Evolutionary conservation across 2,329 filamentous ascomycete species (phyloP), one percentile per base, ranked within the genome.

Genomic region (Orbilia ellipsospora): DNA sequence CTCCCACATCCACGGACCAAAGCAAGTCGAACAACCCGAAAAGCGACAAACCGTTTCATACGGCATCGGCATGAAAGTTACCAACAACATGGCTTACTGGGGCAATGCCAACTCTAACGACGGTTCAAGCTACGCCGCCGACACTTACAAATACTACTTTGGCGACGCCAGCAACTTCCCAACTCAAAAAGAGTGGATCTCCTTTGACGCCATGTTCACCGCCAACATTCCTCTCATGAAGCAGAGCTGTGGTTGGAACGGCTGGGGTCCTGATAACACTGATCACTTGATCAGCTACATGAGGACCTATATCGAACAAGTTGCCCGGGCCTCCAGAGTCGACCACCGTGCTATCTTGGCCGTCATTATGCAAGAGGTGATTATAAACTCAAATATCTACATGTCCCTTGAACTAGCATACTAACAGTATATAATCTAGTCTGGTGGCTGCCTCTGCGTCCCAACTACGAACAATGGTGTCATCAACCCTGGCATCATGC

Each of bases 331-430:
- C 5, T 65, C 78, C 0, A 51, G 57, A 44, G 81, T 84, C 56
- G 82, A 83, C 65, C 74, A 79, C 66, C 77, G 82, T n/a, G 80
- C 83, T 52, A 82, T 83, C 76, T 80, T 84, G 57, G 80, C 78
- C 60, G 83, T 84, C 75, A 83, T 84, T 75, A 83, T 84, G 82
- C 82, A 84, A 78, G 83, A 84, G 79, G 78, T 78, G 57, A 42
- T 73, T 13, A 69, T 36, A 56, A 13, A 44, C 36, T 28, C 16
- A n/a, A 10, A 36, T 67, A 36, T 36, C 10, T 44, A 44, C 45
- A 59, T 51, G 18, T 26, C 31, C 31, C 31, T 36, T 36, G 5
- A 36, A 36, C 10, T 10, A 36, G 31, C 5, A 36, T 16, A 26
- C 54, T 78, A 76, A 77, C 52, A 23, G n/a, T 45, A 48, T 52